Base-by-base conservation (phyloP, 805 yeast species). In the Blastobotrys parvus region DNA sequence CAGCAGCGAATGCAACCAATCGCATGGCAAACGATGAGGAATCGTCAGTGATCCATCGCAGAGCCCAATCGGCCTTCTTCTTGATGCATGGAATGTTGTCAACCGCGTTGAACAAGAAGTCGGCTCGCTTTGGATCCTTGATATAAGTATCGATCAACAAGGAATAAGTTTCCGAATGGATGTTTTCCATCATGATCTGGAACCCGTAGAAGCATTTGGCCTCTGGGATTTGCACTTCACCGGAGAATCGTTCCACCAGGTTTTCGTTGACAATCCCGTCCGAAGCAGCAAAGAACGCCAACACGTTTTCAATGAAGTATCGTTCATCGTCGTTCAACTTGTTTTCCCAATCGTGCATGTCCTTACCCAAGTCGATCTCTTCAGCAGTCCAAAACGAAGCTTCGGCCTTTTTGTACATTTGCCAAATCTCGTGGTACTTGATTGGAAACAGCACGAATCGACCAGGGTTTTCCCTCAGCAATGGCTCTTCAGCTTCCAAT, bases 341-440 rank as follows among this genome's bases (percentile, higher is more conserved):
- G 70, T 82, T 77, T 63, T 86, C 89, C 98, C 98, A 90, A 70
- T 90, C 98, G 58, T 75, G 76, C 47, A 74, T 61, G 66, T 90
- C 98, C 72, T 90, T 92, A 44, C 94, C 80, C 52, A 90, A 77
- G 68, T 90, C 98, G 53, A 90, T 88, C 70, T 92, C 98, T 72
- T 90, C 98, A 38, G 97, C 97, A 33, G 97, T 92, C 98, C 98
- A 90, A 76, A 90, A 90, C 4, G 97, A 90, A 13, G 98, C 98
- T 74, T 92, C 98, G 41, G 97, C 97, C 70, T 90, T 87, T 74
- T 90, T 90, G 70, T 90, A 90, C 74, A 94, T 89, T 67, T 90
- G 95, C 97, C 97, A 90, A 64, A 90, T 85, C 70, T 90, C 97
- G 63, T 89, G 90, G 71, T 88, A 92, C 69, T 85, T 83, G 69